phyloP scores from a whole-genome alignment of 75 land plant species.

The Pinus taeda region DNA sequence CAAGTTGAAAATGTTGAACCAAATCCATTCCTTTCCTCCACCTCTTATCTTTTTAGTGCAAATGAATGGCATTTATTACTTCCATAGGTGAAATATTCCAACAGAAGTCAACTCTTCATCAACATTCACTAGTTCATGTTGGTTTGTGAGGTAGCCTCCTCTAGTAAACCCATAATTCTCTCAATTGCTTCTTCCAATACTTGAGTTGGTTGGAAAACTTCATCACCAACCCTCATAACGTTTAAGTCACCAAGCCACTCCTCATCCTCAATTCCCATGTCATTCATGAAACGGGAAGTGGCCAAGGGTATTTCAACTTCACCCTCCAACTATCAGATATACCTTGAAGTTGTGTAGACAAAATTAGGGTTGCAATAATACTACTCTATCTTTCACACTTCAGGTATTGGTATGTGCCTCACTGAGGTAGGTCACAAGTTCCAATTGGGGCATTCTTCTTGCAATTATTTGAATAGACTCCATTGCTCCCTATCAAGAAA shows the following conservation, averaged over 20 bases:
- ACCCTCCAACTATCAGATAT: conserved; percentile 45
- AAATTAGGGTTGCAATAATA: conserved; percentile 17
- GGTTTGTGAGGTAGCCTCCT: conserved; percentile 60
- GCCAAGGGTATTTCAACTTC: conserved; percentile 89
- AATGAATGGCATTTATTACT: conserved; percentile 49
- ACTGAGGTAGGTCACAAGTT: conserved; percentile 56
- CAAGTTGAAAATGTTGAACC: conserved; percentile 92
- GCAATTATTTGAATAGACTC: conserved; percentile 75
- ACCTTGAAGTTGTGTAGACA: conserved; percentile 43
- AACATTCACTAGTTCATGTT: conserved; percentile 45
- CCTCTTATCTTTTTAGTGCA: conserved; percentile 74
- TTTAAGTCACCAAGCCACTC: conserved; percentile 48
- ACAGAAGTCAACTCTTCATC: conserved; percentile 52
- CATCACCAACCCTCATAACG: conserved; percentile 17
- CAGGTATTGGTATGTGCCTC: conserved; percentile 37
- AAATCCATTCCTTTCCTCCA: conserved; percentile 75
- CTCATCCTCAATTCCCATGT: conserved; percentile 97
- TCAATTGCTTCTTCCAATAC: conserved; percentile 80
- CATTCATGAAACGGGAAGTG: conserved; percentile 67
- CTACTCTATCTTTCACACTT: too few species aligned
- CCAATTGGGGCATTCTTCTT: conserved; percentile 70
- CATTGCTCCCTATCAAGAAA: conserved; percentile 84
- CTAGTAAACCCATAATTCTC: conserved; percentile 78
- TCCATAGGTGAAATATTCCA: conserved; percentile 45
- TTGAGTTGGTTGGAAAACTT: conserved; percentile 7